phyloP scores from a whole-genome alignment of 495 filamentous ascomycete genomes.

The Trichoderma reesei region DNA sequence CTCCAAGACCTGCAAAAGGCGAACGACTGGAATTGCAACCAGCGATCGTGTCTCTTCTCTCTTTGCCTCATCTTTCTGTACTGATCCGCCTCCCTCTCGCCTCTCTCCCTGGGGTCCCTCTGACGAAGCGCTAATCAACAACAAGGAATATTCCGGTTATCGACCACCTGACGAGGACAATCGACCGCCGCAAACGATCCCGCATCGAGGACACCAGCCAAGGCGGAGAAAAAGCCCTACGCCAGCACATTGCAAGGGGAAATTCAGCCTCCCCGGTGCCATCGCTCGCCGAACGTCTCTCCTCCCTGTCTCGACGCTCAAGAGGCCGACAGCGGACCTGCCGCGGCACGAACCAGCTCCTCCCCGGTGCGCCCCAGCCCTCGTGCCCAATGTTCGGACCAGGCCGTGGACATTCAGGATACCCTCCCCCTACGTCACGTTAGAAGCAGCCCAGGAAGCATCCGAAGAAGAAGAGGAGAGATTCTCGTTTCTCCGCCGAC shows the following conservation, averaged over 20 bases:
- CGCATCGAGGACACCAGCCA: neutral
- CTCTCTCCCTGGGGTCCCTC: too few relatives aligned
- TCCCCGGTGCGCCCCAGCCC: neutral
- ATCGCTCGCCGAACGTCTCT: neutral
- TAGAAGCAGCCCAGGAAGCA: neutral
- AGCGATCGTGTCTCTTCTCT: constrained; percentile 6
- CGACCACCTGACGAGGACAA: too few relatives aligned
- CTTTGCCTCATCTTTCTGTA: neutral
- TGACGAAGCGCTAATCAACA: neutral
- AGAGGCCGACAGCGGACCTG: too few relatives aligned
- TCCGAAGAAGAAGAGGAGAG: neutral
- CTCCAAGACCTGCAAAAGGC: too few relatives aligned
- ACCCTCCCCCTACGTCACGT: constrained; percentile 1
- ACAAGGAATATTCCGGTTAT: too few relatives aligned
- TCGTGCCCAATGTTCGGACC: constrained; percentile 4
- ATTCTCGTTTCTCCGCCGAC: neutral
- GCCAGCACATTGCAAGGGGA: neutral
- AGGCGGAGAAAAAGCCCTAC: neutral
- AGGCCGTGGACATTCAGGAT: constrained; percentile 6
- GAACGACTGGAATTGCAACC: neutral
- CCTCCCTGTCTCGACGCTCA: neutral
- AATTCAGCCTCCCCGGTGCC: too few relatives aligned
- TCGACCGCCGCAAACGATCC: too few relatives aligned
- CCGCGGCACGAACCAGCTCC: too few relatives aligned
- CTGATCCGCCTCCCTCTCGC: neutral